Conservation (phyloP, 306 rosid species). For the Cicer yamashitae region DNA sequence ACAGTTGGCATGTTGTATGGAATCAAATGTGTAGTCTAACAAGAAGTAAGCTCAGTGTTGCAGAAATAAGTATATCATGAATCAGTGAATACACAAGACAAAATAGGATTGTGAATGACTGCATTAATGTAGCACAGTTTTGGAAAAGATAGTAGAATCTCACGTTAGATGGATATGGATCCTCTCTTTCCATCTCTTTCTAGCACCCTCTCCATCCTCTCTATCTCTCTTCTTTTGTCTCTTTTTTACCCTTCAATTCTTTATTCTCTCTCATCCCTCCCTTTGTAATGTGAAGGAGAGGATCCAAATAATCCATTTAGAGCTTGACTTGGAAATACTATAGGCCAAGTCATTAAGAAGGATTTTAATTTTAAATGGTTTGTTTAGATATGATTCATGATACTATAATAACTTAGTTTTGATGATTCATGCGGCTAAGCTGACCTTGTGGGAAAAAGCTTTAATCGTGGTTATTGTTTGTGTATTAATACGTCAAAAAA, state of each 20-base stretch:
- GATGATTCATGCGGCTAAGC: not conserved
- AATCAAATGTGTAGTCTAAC: not conserved
- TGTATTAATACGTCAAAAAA: not conserved
- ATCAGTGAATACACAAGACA: not conserved
- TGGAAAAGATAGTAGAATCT: not conserved
- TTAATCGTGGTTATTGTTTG: slow-evolving; percentile 1
- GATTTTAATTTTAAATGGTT: slow-evolving; percentile 15
- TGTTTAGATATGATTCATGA: slow-evolving; percentile 5
- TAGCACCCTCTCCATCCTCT: no score
- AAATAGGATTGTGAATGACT: not conserved
- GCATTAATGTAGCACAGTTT: not conserved
- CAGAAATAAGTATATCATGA: not conserved
- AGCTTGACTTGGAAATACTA: slow-evolving; percentile 1
- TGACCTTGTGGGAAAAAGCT: not conserved
- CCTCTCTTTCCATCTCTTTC: no score
- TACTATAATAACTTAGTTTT: not conserved
- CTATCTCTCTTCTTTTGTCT: not conserved
- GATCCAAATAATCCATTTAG: not conserved
- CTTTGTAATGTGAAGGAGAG: not conserved
- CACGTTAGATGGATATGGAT: not conserved
- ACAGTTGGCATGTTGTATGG: not conserved
- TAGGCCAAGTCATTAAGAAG: not conserved
- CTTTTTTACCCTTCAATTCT: not conserved
- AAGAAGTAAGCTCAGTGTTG: not conserved
- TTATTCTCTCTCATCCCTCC: not conserved